phyloP scores from a whole-genome alignment of 176 grass and related monocot species.

The Sorghum bicolor region Sorghum_bicolor_NCBIv3 NC_012875.2:1610501-1611000 shows the following conservation, averaged over 20 bases:
- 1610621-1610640: conserved; percentile 52
- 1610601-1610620: background rate
- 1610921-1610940: background rate
- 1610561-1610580: no score
- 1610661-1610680: conserved; percentile 50
- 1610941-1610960: background rate
- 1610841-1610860: background rate
- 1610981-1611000: background rate
- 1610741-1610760: conserved; percentile 47
- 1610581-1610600: no score
- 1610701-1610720: conserved; percentile 81
- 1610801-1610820: background rate
- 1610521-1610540: background rate
- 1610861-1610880: background rate
- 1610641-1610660: conserved; percentile 78
- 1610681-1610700: conserved; percentile 81
- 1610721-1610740: conserved; percentile 65
- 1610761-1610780: conserved; percentile 29
- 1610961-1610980: background rate
- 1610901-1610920: conserved; percentile 36
- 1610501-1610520: no score
- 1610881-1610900: background rate
- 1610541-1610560: background rate
- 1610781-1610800: background rate
- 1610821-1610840: background rate